Evolutionary conservation across 371 early-diverging fungal genomes (phyloP).

Genomic region (Sporodiniella umbellata): DNA sequence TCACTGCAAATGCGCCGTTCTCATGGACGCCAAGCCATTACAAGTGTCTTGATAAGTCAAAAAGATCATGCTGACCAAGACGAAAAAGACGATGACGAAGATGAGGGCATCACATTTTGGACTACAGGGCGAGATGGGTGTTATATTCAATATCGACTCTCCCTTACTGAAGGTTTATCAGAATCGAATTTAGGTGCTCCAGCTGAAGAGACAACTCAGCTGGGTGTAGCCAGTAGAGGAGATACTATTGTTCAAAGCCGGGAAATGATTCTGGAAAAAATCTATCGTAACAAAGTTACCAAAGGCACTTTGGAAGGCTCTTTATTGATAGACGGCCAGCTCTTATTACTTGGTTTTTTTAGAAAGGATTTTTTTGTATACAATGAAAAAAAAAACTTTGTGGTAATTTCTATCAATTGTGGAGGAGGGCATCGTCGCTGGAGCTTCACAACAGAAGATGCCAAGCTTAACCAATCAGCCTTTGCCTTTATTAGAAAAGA

Average conservation of each 20-base stretch:
- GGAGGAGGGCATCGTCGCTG: slow-evolving; percentile 62
- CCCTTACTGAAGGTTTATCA: slow-evolving; percentile 4
- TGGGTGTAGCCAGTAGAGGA: slow-evolving; percentile 37
- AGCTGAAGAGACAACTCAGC: slow-evolving; percentile 9
- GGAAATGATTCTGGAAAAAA: slow-evolving; percentile 45
- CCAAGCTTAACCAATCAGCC: slow-evolving; percentile 41
- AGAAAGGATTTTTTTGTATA: slow-evolving; percentile 70
- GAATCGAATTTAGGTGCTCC: background rate
- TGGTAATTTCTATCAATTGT: slow-evolving; percentile 56
- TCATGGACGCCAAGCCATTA: slow-evolving; percentile 54
- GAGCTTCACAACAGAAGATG: slow-evolving; percentile 50
- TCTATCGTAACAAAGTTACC: slow-evolving; percentile 65
- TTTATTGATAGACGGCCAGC: slow-evolving; percentile 51
- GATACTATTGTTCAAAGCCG: slow-evolving; percentile 26
- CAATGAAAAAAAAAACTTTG: slow-evolving; percentile 67
- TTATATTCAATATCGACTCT: slow-evolving; percentile 60
- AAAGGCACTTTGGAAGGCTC: slow-evolving; percentile 70
- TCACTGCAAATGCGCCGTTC: slow-evolving; percentile 36
- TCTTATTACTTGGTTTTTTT: slow-evolving; percentile 68
- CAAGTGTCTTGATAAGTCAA: slow-evolving; percentile 35
- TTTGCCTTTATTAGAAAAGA: slow-evolving; percentile 57
- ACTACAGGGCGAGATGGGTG: slow-evolving; percentile 73
- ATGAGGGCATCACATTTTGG: slow-evolving; percentile 47
- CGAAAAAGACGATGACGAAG: slow-evolving; percentile 24
- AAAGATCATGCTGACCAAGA: background rate